Conservation (phyloP, 202 grass and related monocot genomes). For the Hordeum pubiflorum region DNA sequence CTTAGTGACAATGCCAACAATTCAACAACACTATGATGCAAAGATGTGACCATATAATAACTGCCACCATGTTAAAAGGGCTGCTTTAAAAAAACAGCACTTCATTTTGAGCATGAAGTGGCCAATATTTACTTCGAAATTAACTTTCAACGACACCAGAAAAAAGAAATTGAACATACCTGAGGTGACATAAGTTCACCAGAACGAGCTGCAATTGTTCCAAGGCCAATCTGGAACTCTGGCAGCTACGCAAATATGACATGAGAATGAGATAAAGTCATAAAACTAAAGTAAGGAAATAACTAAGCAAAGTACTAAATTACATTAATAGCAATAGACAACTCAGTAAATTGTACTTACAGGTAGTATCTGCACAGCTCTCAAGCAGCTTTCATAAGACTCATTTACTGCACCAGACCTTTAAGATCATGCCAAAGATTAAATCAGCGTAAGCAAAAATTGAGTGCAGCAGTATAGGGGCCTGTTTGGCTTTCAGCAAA, state of each 20-base stretch:
- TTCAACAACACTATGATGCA: neutral
- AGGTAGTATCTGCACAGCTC: conserved; percentile 86
- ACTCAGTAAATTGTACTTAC: conserved; percentile 42
- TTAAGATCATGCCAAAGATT: conserved; percentile 33
- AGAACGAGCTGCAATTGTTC: conserved; percentile 61
- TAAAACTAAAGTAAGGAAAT: neutral
- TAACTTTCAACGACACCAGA: neutral
- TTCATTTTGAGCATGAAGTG: conserved; percentile 6
- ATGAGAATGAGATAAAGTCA: conserved; percentile 29
- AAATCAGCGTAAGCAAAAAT: conserved; percentile 28
- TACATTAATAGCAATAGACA: neutral
- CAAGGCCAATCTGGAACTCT: conserved; percentile 94
- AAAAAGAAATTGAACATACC: conserved; percentile 41
- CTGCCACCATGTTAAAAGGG: neutral
- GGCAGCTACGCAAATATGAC: conserved; percentile 51
- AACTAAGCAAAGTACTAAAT: neutral
- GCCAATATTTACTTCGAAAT: neutral
- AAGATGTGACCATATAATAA: neutral
- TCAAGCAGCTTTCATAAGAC: conserved; percentile 82
- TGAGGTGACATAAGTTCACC: conserved; percentile 67
- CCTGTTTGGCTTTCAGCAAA: neutral
- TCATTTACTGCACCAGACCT: conserved; percentile 50
- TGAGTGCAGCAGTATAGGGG: neutral
- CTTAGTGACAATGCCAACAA: neutral
- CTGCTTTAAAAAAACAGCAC: neutral